These are phyloP conservation scores for Staphylotrichum tortipilum DNA, from an alignment of 495 filamentous ascomycete genomes.

Conservation along the genomic window DNA sequence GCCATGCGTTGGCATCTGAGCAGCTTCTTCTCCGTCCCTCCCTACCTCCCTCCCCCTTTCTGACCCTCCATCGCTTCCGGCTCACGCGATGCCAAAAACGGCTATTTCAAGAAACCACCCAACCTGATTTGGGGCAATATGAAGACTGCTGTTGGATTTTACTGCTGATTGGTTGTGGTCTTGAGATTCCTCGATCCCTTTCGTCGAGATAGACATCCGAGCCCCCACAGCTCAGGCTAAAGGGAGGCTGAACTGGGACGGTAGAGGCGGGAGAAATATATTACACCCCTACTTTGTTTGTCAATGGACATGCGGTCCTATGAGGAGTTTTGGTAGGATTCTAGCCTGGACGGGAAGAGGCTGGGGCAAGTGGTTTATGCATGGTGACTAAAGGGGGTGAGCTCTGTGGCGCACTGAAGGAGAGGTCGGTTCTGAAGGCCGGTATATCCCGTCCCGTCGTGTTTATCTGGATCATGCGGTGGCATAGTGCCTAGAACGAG, in stretches of 20 bases:
- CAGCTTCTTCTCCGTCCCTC: too few species aligned
- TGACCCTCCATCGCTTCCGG: background rate
- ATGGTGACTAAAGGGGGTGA: background rate
- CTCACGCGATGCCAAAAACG: background rate
- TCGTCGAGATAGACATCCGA: too few species aligned
- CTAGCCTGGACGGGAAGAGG: background rate
- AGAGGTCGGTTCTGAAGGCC: too few species aligned
- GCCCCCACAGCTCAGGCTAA: conserved; percentile 10
- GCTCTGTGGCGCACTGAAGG: too few species aligned
- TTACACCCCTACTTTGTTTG: background rate
- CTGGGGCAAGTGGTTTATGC: background rate
- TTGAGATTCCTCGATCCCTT: too few species aligned
- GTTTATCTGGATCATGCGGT: background rate
- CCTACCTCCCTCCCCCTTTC: background rate
- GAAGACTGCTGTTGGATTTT: too few species aligned
- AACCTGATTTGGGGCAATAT: background rate
- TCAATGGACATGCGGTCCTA: background rate
- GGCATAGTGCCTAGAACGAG: background rate
- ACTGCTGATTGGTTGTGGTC: too few species aligned
- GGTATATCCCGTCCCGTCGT: background rate
- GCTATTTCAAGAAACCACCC: background rate
- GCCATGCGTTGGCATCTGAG: too few species aligned
- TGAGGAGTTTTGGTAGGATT: conserved; percentile 1
- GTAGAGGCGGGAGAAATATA: background rate
- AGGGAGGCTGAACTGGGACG: conserved; percentile 8